phyloP scores from a whole-genome alignment of 306 rosid species.

The Prunus davidiana region DNA sequence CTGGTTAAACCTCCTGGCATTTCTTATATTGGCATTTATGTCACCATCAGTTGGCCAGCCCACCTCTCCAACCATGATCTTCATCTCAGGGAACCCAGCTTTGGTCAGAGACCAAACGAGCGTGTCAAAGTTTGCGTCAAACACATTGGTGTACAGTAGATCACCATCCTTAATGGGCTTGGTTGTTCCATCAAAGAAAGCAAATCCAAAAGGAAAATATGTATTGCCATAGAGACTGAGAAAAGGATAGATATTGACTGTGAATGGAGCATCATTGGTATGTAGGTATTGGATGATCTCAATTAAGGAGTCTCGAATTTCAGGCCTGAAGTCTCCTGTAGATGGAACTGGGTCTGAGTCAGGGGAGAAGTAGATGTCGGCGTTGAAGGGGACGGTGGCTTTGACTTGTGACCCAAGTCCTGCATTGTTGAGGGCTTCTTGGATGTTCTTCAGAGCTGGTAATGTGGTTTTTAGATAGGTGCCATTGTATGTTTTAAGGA shows the following conservation, averaged over 20 bases:
- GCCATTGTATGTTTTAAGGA: conserved; percentile 78
- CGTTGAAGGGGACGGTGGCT: conserved; percentile 91
- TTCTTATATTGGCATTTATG: conserved; percentile 46
- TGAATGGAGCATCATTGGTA: conserved; percentile 64
- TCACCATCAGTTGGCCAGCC: conserved; percentile 97
- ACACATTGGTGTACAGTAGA: conserved; percentile 65
- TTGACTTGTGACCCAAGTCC: conserved; percentile 64
- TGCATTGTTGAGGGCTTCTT: conserved; percentile 60
- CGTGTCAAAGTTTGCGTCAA: conserved; percentile 82
- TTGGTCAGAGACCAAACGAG: conserved; percentile 56
- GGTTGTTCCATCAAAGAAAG: conserved; percentile 73
- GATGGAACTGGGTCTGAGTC: conserved; percentile 80
- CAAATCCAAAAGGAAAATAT: conserved; percentile 80
- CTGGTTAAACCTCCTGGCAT: conserved; percentile 70
- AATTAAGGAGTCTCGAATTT: conserved; percentile 49
- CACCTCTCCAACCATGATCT: conserved; percentile 69
- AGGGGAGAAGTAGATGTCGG: conserved; percentile 83
- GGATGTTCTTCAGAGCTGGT: conserved; percentile 83
- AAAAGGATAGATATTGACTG: conserved; percentile 85
- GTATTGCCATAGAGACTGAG: conserved; percentile 68
- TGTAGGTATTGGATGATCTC: conserved; percentile 61
- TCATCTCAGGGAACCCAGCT: conserved; percentile 70
- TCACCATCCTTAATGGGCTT: conserved; percentile 61
- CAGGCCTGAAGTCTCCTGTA: conserved; percentile 85
- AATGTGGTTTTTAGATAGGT: conserved; percentile 51